phyloP scores from a whole-genome alignment of 345 rosid genomes.

The Limnanthes douglasii region DNA sequence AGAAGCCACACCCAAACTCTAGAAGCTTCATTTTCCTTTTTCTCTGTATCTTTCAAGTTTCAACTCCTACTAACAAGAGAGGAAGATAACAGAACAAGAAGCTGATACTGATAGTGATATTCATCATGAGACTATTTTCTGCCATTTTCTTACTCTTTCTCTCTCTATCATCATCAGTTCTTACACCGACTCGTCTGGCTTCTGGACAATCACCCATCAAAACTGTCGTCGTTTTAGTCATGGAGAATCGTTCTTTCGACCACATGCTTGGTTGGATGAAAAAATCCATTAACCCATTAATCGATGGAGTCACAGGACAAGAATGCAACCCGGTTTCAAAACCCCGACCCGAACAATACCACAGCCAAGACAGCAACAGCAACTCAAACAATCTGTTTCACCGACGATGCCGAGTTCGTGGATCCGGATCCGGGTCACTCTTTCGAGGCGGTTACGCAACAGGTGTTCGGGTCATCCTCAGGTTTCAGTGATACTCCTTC shows the following conservation, averaged over 20 bases:
- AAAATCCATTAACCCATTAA: constrained; percentile 47
- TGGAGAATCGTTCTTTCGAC: constrained; percentile 91
- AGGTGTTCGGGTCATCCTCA: constrained; percentile 78
- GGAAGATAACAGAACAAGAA: too few species aligned
- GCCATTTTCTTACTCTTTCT: constrained; percentile 28
- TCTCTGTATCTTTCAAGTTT: too few species aligned
- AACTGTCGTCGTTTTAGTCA: constrained; percentile 65
- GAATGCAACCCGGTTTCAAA: constrained; percentile 80
- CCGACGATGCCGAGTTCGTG: constrained; percentile 77
- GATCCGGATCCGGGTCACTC: constrained; percentile 99
- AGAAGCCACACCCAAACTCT: too few species aligned
- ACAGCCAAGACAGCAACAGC: too few species aligned
- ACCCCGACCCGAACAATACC: constrained; percentile 13
- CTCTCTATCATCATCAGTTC: constrained; percentile 23
- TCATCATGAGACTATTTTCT: too few species aligned
- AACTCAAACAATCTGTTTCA: constrained; percentile 57
- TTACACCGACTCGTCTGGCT: constrained; percentile 11
- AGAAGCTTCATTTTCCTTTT: too few species aligned
- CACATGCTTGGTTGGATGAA: constrained; percentile 96
- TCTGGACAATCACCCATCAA: constrained; percentile 45
- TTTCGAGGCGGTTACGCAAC: constrained; percentile 68
- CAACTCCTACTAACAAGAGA: too few species aligned
- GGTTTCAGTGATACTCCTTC: constrained; percentile 54
- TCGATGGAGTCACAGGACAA: constrained; percentile 73
- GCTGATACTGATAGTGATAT: too few species aligned